Conservation (phyloP, 768 basidiomycete genomes). For the Myochromella boudieri region DNA sequence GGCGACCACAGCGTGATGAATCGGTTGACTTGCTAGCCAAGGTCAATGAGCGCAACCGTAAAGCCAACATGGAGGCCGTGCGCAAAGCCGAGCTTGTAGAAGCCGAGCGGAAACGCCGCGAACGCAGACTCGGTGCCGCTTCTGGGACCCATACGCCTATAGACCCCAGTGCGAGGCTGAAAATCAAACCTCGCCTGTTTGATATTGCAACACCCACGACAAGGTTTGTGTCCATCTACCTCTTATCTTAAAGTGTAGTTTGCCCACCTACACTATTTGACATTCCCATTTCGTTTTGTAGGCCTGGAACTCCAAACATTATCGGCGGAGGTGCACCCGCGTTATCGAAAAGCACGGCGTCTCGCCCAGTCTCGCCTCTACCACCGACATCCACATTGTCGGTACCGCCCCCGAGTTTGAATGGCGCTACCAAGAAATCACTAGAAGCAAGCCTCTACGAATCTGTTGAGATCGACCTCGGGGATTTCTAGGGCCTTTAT, state of each 20-base stretch:
- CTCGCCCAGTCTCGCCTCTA: slow-evolving; percentile 23
- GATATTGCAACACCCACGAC: slow-evolving; percentile 51
- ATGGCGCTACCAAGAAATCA: slow-evolving; percentile 40
- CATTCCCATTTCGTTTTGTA: slow-evolving; percentile 24
- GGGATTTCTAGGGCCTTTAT: slow-evolving; percentile 81
- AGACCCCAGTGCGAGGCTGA: slow-evolving; percentile 70
- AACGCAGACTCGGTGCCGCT: slow-evolving; percentile 54
- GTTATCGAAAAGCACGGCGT: slow-evolving; percentile 25
- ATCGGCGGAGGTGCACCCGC: slow-evolving; percentile 34
- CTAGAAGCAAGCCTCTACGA: slow-evolving; percentile 63
- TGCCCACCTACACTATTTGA: slow-evolving; percentile 11
- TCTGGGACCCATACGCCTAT: slow-evolving; percentile 40
- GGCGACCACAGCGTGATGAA: slow-evolving; percentile 18
- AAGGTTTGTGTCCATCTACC: slow-evolving; percentile 46
- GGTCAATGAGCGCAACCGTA: slow-evolving; percentile 90
- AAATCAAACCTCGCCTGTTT: slow-evolving; percentile 59
- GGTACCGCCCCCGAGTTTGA: slow-evolving; percentile 13
- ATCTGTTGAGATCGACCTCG: slow-evolving; percentile 72
- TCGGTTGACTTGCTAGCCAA: slow-evolving; percentile 59
- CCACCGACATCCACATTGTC: slow-evolving; percentile 24
- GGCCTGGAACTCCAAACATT: slow-evolving; percentile 50
- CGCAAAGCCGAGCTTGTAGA: slow-evolving; percentile 73
- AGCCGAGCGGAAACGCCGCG: slow-evolving; percentile 67
- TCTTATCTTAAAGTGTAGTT: slow-evolving; percentile 1
- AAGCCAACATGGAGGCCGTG: slow-evolving; percentile 78